Percentiles rank a stretch among this genome's conserved stretches.
These are phyloP conservation scores for Neoconidiobolus thromboides DNA, from an alignment of 371 early-diverging fungal species.

Conservation along the genomic window DNA sequence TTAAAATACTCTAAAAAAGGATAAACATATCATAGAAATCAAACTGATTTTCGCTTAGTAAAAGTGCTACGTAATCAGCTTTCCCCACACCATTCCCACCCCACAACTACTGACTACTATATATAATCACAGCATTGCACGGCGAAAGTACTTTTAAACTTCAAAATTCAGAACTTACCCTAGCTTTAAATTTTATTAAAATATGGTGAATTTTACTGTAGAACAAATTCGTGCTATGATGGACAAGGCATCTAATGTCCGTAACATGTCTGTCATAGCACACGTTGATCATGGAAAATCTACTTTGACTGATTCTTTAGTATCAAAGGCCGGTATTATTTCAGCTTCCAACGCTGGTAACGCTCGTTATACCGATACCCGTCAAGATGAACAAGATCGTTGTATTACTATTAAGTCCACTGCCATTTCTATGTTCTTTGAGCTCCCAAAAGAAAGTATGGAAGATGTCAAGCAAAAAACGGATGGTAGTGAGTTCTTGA, in stretches of 20 bases:
- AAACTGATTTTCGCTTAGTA: too few species aligned
- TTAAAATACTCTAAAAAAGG: too few species aligned
- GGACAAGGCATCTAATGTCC: constrained; percentile 73
- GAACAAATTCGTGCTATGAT: constrained; percentile 43
- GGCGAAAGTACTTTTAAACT: too few species aligned
- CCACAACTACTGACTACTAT: too few species aligned
- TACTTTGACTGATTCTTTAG: constrained; percentile 94
- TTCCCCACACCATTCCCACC: too few species aligned
- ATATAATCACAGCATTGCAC: too few species aligned
- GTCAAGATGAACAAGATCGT: constrained; percentile 98
- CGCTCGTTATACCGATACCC: constrained; percentile 97
- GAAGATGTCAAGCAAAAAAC: constrained; percentile 82
- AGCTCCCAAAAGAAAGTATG: constrained; percentile 72
- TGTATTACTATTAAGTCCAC: constrained; percentile 99
- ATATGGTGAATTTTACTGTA: constrained; percentile 24
- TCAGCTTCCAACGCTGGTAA: constrained; percentile 93
- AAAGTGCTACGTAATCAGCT: too few species aligned
- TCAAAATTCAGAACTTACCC: too few species aligned
- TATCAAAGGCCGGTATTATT: constrained; percentile 98
- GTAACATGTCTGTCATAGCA: constrained; percentile 99
- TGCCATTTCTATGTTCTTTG: constrained; percentile 98
- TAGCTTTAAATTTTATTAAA: constrained; percentile 84
- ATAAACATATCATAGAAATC: too few species aligned
- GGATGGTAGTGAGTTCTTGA: constrained; percentile 87
- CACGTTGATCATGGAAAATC: constrained; percentile 98